Conservation (phyloP, 169 alveolate genomes). For the Eimeria sp. region DNA sequence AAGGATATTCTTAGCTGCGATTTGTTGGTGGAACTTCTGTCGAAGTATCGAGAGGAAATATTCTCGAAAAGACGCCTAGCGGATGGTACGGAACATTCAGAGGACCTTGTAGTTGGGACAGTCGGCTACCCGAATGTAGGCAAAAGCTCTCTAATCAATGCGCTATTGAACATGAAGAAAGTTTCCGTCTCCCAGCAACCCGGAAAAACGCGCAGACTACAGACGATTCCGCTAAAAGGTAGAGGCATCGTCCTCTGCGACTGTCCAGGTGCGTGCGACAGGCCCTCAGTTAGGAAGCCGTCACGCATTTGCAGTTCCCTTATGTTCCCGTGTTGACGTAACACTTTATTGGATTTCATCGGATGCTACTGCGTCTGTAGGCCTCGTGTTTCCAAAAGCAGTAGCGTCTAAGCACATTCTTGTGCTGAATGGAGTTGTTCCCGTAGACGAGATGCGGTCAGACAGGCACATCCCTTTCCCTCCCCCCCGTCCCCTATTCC, state of each 20-base stretch:
- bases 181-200: conserved; percentile 98
- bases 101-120: conserved; percentile 95
- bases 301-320: not conserved
- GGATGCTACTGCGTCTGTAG: conserved; percentile 86
- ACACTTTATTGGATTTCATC: not conserved
- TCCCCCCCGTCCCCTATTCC: not conserved
- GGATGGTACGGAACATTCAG: conserved; percentile 17
- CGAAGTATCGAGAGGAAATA: conserved; percentile 61
- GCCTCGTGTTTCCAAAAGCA: conserved; percentile 98
- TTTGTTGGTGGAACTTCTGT: conserved; percentile 83
- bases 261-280: conserved; percentile 93
- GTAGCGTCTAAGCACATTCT: conserved; percentile 98
- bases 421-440: conserved; percentile 97
- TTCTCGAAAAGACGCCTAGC: not conserved
- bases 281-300: not conserved
- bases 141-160: conserved; percentile 98
- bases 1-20: conserved; percentile 77
- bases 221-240: conserved; percentile 92
- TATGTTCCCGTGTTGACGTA: not conserved
- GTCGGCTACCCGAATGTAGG: conserved; percentile 99
- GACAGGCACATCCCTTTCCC: not conserved
- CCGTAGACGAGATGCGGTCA: conserved; percentile 96
- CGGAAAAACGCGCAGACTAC: conserved; percentile 99
- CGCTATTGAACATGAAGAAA: conserved; percentile 95
- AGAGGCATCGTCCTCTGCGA: conserved; percentile 96